Base-by-base conservation (phyloP, 2,329 filamentous ascomycete species). In the Dryadomyces sulphureus region DNA sequence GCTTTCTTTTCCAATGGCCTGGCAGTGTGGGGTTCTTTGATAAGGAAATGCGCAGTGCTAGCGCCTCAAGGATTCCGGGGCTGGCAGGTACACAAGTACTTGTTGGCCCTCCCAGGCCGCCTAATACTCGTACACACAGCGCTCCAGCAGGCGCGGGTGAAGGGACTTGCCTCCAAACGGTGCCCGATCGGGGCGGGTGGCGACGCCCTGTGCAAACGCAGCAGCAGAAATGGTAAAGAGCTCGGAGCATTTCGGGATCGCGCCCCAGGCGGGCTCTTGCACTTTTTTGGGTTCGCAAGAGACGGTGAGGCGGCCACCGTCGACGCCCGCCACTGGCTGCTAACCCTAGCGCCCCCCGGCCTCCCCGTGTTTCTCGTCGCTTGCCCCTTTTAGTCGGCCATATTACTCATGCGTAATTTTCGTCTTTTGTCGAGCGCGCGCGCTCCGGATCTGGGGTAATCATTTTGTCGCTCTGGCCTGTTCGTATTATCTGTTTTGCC, bases 211-310 rank as follows among this genome's bases (percentile, higher is more conserved):
- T n/a, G 4, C 35, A 38, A 38, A n/a, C n/a, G n/a, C n/a, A n/a
- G n/a, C n/a, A n/a, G n/a, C n/a, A n/a, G n/a, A n/a, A n/a, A n/a
- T n/a, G n/a, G n/a, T n/a, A n/a, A n/a, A n/a, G n/a, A 17, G 19
- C 16, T 43, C 41, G 41, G 41, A 36, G 35, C 14, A 35, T 17
- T 36, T 43, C 41, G 41, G 41, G 30, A 35, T 43, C 41, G 35
- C 16, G 35, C 35, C 11, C 12, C 35, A n/a, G n/a, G n/a, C n/a
- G n/a, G n/a, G n/a, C 35, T 7, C 14, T 19, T 19, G 20, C 35
- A 38, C n/a, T 38, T 38, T 20, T 19, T 20, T n/a, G n/a, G 11
- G n/a, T 36, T 3, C 38, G 38, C 40, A n/a, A n/a, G n/a, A n/a
- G n/a, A n/a, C n/a, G n/a, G n/a, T n/a, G n/a, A n/a, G n/a, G n/a